These are phyloP conservation scores for Clausena lansium DNA, from an alignment of 345 rosid genomes.

Conservation along the genomic window DNA sequence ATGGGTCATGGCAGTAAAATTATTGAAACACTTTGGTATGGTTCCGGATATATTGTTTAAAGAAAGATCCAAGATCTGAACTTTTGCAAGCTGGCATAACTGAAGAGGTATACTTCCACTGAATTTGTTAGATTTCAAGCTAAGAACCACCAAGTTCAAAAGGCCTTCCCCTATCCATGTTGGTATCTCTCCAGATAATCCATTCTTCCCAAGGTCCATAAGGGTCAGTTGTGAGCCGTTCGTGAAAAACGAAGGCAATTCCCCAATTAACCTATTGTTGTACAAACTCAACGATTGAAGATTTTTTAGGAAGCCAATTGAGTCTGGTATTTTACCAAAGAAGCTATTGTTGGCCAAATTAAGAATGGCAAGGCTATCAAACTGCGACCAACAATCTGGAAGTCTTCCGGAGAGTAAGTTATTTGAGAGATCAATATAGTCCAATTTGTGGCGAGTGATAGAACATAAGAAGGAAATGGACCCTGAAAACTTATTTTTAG, in stretches of 20 bases:
- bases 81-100: background rate
- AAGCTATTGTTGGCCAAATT: background rate
- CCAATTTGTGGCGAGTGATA: background rate
- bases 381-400: background rate
- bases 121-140: background rate
- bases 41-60: slow-evolving; percentile 1
- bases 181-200: background rate
- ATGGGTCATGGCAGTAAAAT: background rate
- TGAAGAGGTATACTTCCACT: background rate
- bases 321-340: background rate
- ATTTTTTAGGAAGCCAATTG: background rate
- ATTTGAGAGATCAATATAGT: background rate
- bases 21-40: slow-evolving; percentile 3
- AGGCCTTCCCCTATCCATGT: slow-evolving; percentile 8
- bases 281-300: background rate
- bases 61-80: slow-evolving; percentile 15
- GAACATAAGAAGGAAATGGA: background rate
- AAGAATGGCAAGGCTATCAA: background rate
- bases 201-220: background rate
- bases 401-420: background rate
- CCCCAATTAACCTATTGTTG: background rate
- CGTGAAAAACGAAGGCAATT: background rate
- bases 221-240: background rate
- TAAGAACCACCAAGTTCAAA: background rate
- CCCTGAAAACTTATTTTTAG: background rate